A percentile compares a stretch with the other conserved stretches of the same genome.
Conservation (phyloP, 768 basidiomycete species). For the Phanerochaete sordida region DNA sequence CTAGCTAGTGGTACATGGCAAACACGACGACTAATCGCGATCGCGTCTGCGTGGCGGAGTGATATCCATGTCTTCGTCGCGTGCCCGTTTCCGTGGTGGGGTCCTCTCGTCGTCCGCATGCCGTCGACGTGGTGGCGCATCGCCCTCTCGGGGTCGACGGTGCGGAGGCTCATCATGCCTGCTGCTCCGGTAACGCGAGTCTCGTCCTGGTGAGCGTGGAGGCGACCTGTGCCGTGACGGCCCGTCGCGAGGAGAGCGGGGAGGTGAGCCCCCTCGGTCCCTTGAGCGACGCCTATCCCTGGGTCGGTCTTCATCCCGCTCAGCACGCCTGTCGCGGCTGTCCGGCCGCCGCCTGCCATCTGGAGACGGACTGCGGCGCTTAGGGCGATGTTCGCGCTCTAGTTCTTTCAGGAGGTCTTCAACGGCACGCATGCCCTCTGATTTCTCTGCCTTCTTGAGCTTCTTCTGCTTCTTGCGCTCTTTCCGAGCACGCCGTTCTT, state of each 20-base stretch:
- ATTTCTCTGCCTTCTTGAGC: slow-evolving; percentile 50
- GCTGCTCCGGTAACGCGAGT: neutral
- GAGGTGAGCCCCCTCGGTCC: neutral
- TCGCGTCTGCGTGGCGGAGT: slow-evolving; percentile 7
- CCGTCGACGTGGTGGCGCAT: neutral
- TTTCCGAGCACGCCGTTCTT: slow-evolving; percentile 73
- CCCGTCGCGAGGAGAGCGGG: neutral
- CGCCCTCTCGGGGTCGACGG: neutral
- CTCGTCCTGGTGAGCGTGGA: neutral
- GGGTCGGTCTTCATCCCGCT: neutral
- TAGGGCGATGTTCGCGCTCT: slow-evolving; percentile 23
- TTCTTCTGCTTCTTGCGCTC: slow-evolving; percentile 72
- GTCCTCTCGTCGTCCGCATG: neutral
- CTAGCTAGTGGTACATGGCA: neutral
- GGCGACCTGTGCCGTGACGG: neutral
- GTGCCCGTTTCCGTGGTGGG: neutral
- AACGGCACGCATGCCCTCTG: slow-evolving; percentile 61
- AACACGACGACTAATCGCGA: neutral
- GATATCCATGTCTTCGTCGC: neutral
- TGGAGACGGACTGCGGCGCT: neutral
- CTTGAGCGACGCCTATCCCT: neutral
- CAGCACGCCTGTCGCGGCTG: neutral
- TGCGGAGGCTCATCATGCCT: neutral
- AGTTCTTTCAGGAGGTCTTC: slow-evolving; percentile 60
- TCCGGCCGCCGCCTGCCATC: neutral